Conservation (phyloP, 2,329 filamentous ascomycete genomes). For the Colletotrichum tanaceti region DNA sequence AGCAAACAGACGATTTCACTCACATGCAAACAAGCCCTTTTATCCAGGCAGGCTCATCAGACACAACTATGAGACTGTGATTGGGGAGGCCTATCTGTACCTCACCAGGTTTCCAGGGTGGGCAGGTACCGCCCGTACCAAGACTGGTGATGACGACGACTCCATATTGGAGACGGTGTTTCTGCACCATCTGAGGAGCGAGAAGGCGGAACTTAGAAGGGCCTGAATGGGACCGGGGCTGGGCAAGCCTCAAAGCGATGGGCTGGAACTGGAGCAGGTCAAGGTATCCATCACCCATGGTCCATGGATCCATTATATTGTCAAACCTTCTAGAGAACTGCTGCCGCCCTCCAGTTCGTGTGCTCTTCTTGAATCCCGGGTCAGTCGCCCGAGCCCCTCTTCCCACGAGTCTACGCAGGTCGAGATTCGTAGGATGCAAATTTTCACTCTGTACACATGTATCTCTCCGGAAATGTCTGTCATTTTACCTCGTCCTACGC, state of each 20-base stretch:
- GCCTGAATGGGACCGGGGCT: constrained; percentile 10
- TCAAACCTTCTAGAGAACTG: background rate
- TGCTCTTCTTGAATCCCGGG: too few relatives aligned
- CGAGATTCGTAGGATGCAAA: background rate
- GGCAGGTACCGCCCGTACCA: constrained; percentile 29
- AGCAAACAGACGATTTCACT: background rate
- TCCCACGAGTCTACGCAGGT: background rate
- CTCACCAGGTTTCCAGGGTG: constrained; percentile 32
- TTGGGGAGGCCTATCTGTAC: background rate
- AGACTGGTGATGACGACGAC: constrained; percentile 34
- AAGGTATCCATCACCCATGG: constrained; percentile 26
- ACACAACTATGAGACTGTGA: background rate
- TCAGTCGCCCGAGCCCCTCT: background rate
- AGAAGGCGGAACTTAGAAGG: background rate
- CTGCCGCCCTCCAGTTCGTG: background rate
- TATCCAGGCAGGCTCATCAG: too few relatives aligned
- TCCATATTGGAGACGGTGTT: background rate
- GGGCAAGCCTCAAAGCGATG: constrained; percentile 24
- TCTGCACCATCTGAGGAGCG: background rate
- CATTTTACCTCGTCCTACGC: too few relatives aligned
- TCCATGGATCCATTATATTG: constrained; percentile 16
- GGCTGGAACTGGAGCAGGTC: constrained; percentile 26
- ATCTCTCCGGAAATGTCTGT: background rate
- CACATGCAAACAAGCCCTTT: background rate
- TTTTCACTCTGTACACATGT: background rate